These are phyloP conservation scores for Funneliformis mosseae DNA, from an alignment of 192 early-diverging fungal genomes.

Conservation along the genomic window DNA sequence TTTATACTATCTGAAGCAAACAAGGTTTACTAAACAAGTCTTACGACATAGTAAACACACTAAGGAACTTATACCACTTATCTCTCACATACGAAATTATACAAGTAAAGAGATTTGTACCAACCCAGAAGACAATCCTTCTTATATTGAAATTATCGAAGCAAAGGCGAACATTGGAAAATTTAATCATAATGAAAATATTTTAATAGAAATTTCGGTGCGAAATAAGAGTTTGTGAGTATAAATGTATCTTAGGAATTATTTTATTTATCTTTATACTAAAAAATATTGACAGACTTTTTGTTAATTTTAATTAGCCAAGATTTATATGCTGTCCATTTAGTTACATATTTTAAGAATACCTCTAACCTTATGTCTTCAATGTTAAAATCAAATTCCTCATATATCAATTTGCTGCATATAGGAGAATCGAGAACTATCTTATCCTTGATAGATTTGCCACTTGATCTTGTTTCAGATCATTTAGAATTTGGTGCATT, in stretches of 20 bases:
- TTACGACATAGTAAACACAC: not conserved
- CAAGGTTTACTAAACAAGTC: not conserved
- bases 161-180: not conserved
- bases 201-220: slow-evolving; percentile 4
- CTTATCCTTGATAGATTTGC: not conserved
- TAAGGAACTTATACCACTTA: not conserved
- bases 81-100: not conserved
- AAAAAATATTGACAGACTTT: not conserved
- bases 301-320: not conserved
- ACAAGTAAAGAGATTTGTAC: not conserved
- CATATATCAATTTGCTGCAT: not conserved
- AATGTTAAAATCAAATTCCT: not conserved
- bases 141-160: not conserved
- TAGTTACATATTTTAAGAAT: slow-evolving; percentile 4
- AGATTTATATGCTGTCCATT: slow-evolving; percentile 3
- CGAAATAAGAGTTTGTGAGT: not conserved
- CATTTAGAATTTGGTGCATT: not conserved
- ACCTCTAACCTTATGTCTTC: not conserved
- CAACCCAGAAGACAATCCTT: not conserved
- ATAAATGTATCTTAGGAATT: not conserved
- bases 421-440: not conserved
- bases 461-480: not conserved
- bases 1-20: not conserved
- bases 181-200: not conserved
- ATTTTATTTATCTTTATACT: not conserved